Evolutionary conservation across 257 asterid species (phyloP).

Genomic region (Rhazya stricta): DNA sequence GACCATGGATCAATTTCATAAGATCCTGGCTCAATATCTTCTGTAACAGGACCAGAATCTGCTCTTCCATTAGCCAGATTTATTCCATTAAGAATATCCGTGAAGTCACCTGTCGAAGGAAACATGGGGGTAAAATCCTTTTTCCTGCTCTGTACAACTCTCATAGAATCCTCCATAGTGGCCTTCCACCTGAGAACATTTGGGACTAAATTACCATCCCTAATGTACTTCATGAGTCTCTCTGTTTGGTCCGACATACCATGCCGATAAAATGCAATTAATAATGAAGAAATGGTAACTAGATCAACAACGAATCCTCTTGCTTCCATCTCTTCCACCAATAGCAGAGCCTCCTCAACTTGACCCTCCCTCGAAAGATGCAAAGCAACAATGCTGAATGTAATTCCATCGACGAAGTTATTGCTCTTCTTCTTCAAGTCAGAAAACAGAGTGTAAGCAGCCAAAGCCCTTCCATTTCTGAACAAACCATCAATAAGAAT

Average conservation of each 20-base stretch:
- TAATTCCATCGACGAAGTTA: constrained; percentile 64
- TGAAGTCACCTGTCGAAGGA: constrained; percentile 44
- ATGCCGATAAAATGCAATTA: constrained; percentile 54
- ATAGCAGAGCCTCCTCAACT: constrained; percentile 61
- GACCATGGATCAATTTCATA: constrained; percentile 73
- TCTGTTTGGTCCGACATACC: constrained; percentile 73
- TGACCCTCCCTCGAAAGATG: constrained; percentile 62
- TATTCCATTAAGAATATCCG: constrained; percentile 43
- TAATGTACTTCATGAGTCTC: constrained; percentile 64
- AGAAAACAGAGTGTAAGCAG: constrained; percentile 68
- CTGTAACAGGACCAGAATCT: constrained; percentile 19
- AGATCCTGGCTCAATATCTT: constrained; percentile 17
- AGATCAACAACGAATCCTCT: constrained; percentile 77
- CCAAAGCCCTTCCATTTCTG: constrained; percentile 74
- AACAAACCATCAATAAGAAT: constrained; percentile 81
- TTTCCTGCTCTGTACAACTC: constrained; percentile 53
- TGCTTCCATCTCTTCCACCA: constrained; percentile 92
- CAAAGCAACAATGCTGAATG: constrained; percentile 65
- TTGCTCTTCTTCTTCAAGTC: constrained; percentile 84
- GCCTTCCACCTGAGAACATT: constrained; percentile 74
- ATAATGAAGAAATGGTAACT: constrained; percentile 68
- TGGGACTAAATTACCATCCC: constrained; percentile 68
- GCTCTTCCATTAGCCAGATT: constrained; percentile 21
- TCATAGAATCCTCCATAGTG: constrained; percentile 64
- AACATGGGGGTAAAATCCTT: constrained; percentile 68